phyloP scores from a whole-genome alignment of 306 rosid species.

The Cicer bijugum region DNA sequence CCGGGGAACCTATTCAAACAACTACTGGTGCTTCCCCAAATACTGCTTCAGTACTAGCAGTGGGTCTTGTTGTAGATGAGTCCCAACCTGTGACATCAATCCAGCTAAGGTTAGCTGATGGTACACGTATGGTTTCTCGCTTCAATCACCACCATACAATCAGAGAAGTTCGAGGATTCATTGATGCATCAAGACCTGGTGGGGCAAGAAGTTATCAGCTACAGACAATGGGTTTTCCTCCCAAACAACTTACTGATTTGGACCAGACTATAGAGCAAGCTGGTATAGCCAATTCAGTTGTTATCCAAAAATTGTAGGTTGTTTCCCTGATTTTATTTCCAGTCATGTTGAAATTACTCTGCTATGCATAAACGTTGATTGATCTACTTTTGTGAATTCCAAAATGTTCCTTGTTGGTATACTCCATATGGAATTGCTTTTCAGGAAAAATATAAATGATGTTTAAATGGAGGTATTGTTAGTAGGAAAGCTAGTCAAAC shows the following conservation, averaged over 20 bases:
- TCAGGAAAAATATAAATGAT: slow-evolving; percentile 5
- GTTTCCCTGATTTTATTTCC: slow-evolving; percentile 17
- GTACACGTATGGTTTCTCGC: slow-evolving; percentile 91
- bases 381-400: slow-evolving; percentile 39
- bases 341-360: slow-evolving; percentile 37
- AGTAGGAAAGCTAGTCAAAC: neutral
- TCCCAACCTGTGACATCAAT: slow-evolving; percentile 80
- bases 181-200: slow-evolving; percentile 87
- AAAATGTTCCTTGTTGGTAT: slow-evolving; percentile 30
- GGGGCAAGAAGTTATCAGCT: slow-evolving; percentile 75
- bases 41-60: slow-evolving; percentile 61
- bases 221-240: slow-evolving; percentile 98
- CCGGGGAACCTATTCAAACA: slow-evolving; percentile 49
- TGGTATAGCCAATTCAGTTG: slow-evolving; percentile 88
- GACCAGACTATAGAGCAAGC: slow-evolving; percentile 93
- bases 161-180: slow-evolving; percentile 79
- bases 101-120: slow-evolving; percentile 93
- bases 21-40: slow-evolving; percentile 41
- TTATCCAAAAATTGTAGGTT: slow-evolving; percentile 65
- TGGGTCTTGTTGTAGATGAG: slow-evolving; percentile 75
- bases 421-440: slow-evolving; percentile 27
- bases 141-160: slow-evolving; percentile 86
- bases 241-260: slow-evolving; percentile 77
- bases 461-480: slow-evolving; percentile 10
- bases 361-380: slow-evolving; percentile 30